Evolutionary conservation across 1,284 basidiomycete species (phyloP).

Genomic region (Cutaneotrichosporon sp.): DNA sequence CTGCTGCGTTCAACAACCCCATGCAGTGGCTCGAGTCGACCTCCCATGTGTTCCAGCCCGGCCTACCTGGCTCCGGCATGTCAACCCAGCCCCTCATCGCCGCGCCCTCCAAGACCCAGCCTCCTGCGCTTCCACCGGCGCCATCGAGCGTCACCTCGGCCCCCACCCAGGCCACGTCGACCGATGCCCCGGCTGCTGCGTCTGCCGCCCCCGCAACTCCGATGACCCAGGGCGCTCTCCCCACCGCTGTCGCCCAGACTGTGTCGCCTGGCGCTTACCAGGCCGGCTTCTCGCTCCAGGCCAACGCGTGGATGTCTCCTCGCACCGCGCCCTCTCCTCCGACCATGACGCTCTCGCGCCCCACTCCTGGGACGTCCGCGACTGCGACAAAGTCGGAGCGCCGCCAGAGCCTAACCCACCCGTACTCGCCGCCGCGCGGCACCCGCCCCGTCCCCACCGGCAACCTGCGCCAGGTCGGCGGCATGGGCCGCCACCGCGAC

Average conservation of each 20-base stretch:
- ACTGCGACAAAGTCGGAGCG: slow-evolving; percentile 11
- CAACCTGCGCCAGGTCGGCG: not conserved
- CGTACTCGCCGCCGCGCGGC: slow-evolving; percentile 1
- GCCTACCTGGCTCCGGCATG: not conserved
- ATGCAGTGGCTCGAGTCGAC: not conserved
- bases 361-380: not conserved
- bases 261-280: slow-evolving; percentile 31
- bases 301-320: not conserved
- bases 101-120: not conserved
- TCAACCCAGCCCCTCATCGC: not conserved
- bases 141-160: not conserved
- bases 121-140: not conserved
- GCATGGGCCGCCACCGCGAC: not conserved
- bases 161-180: not conserved
- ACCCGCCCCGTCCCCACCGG: not conserved
- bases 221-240: not conserved
- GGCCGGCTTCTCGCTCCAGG: not conserved
- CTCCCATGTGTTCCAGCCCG: not conserved
- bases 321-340: not conserved
- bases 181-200: not conserved
- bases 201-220: not conserved
- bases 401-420: slow-evolving; percentile 4
- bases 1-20: not conserved
- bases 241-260: slow-evolving; percentile 11
- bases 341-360: not conserved